Percentiles rank a stretch among this genome's conserved stretches.
phyloP scores from a whole-genome alignment of 2,329 filamentous ascomycete species.

The Colletotrichum liriopes region DNA sequence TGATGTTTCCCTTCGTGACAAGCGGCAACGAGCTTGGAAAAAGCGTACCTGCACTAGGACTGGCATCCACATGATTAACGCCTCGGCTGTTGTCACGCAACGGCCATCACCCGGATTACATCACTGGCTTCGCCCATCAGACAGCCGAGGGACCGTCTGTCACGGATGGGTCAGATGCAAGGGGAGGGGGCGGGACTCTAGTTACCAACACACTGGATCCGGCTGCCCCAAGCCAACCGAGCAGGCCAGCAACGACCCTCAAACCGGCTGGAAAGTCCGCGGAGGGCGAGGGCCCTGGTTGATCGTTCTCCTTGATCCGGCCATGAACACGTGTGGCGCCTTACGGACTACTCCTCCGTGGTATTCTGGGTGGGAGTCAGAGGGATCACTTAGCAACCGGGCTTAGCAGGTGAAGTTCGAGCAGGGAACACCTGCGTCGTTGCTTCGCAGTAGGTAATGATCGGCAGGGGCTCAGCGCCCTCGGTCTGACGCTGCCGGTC shows the following conservation, averaged over 20 bases:
- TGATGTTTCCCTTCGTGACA: too few relatives aligned
- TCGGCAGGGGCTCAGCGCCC: conserved; percentile 22
- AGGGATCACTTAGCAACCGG: not conserved
- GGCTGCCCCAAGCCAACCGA: conserved; percentile 6
- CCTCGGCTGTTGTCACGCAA: not conserved
- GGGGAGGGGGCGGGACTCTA: not conserved
- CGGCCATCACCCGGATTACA: not conserved
- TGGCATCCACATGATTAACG: not conserved
- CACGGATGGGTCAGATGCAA: not conserved
- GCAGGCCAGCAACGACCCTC: not conserved
- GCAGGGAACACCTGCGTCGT: conserved; percentile 10
- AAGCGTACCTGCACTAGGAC: not conserved
- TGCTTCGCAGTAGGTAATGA: conserved; percentile 28
- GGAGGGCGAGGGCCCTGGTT: not conserved
- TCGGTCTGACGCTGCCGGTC: not conserved
- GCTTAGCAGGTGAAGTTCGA: not conserved
- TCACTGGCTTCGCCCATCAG: not conserved
- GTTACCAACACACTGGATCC: conserved; percentile 1
- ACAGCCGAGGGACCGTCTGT: not conserved
- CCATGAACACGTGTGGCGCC: conserved; percentile 31
- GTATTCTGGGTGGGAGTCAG: not conserved
- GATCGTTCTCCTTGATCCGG: not conserved
- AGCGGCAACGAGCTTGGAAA: not conserved
- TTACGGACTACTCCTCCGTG: not conserved
- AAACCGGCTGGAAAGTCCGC: not conserved